These are phyloP conservation scores for Cronartium quercuum DNA, from an alignment of 1,284 basidiomycete genomes.

Conservation along the genomic window DNA sequence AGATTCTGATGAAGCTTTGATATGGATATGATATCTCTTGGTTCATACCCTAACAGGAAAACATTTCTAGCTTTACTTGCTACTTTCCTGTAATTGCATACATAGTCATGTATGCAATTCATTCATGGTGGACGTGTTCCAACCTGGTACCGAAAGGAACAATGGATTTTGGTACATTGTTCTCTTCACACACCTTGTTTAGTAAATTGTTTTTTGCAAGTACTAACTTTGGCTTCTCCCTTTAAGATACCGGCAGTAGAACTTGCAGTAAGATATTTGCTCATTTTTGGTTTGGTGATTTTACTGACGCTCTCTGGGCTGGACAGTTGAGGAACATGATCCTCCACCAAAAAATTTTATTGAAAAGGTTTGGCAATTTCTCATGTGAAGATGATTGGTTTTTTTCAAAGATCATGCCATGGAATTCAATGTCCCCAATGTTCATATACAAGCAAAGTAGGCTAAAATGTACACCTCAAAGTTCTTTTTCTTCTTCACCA, in stretches of 20 bases:
- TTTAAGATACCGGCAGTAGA: background rate
- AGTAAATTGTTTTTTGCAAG: background rate
- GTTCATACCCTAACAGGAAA: too few species aligned
- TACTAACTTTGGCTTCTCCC: background rate
- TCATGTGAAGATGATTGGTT: background rate
- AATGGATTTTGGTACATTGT: background rate
- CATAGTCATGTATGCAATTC: background rate
- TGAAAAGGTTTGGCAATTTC: conserved; percentile 1
- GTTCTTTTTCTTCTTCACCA: too few species aligned
- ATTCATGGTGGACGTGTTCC: background rate
- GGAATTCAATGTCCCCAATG: background rate
- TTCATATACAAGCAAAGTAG: too few species aligned
- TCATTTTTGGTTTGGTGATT: too few species aligned
- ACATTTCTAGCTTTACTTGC: background rate
- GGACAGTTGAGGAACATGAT: background rate
- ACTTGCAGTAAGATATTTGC: background rate
- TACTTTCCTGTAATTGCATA: conserved; percentile 5
- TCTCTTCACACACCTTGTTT: background rate
- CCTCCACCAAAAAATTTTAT: background rate
- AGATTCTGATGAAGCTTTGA: background rate
- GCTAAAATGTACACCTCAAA: too few species aligned
- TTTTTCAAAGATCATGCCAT: background rate
- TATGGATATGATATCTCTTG: background rate
- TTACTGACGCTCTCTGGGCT: background rate
- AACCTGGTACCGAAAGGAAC: background rate